Conservation (phyloP, 108 stramenopile genomes). For the Ochromonas danica region DNA sequence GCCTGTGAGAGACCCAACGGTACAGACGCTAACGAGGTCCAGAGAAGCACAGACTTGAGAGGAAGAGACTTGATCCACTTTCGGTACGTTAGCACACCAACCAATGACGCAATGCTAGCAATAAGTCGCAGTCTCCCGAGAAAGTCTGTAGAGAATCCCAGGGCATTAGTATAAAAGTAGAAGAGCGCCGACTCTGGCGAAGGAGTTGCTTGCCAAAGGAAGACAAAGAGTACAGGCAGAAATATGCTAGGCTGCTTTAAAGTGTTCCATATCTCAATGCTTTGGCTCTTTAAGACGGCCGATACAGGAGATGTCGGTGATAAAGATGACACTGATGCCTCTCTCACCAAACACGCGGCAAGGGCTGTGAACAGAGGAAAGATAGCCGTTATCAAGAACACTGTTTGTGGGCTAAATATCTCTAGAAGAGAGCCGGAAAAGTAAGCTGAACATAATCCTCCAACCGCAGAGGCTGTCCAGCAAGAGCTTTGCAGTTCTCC, state of each 20-base stretch:
- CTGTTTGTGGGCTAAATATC: constrained; percentile 74
- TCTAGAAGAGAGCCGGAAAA: constrained; percentile 79
- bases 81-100: constrained; percentile 80
- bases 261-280: constrained; percentile 69
- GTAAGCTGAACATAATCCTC: constrained; percentile 81
- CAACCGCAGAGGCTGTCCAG: constrained; percentile 81
- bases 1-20: constrained; percentile 73
- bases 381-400: constrained; percentile 77
- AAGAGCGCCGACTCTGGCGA: constrained; percentile 84
- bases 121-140: constrained; percentile 78
- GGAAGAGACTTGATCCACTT: constrained; percentile 58
- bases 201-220: constrained; percentile 91
- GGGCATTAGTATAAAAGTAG: constrained; percentile 85
- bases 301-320: neutral
- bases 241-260: constrained; percentile 69
- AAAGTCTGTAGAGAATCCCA: constrained; percentile 85
- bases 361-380: constrained; percentile 76
- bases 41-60: constrained; percentile 77
- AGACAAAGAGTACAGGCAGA: constrained; percentile 83
- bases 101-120: constrained; percentile 71
- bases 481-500: constrained; percentile 73
- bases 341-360: constrained; percentile 72
- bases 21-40: constrained; percentile 69
- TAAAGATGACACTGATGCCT: constrained; percentile 37
- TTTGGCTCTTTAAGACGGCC: constrained; percentile 62